Percentiles rank a stretch among this genome's conserved stretches.
Evolutionary conservation across 805 yeast genomes (phyloP).

Genomic region (Metschnikowia noctiluminum): DNA sequence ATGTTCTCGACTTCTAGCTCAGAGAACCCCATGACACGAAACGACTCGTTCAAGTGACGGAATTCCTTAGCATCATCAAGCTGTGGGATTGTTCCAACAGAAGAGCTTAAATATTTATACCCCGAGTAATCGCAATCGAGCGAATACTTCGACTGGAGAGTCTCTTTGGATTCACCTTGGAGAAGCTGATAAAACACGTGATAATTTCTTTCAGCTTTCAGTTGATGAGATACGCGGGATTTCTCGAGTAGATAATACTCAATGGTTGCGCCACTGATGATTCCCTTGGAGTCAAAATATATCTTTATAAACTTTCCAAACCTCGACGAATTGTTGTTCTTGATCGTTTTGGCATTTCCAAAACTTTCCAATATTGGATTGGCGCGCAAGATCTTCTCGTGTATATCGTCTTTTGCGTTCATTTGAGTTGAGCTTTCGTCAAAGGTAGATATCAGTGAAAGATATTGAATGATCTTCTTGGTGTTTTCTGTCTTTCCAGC

Average conservation of each 20-base stretch:
- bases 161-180: conserved; percentile 54
- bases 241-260: conserved; percentile 94
- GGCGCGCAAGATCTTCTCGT: conserved; percentile 83
- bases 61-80: conserved; percentile 77
- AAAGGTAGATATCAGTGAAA: conserved; percentile 66
- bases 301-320: conserved; percentile 95
- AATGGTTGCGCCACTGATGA: conserved; percentile 82
- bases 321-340: conserved; percentile 92
- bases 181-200: conserved; percentile 90
- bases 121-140: conserved; percentile 35
- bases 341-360: conserved; percentile 94
- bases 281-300: conserved; percentile 60
- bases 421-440: conserved; percentile 7
- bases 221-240: conserved; percentile 83
- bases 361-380: conserved; percentile 94
- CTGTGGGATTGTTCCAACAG: conserved; percentile 59
- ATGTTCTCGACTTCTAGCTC: conserved; percentile 53
- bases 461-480: conserved; percentile 86
- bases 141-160: conserved; percentile 41
- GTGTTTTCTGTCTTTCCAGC: conserved; percentile 99
- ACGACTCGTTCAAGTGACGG: conserved; percentile 57
- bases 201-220: conserved; percentile 77
- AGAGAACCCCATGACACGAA: conserved; percentile 69
- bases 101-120: conserved; percentile 53
- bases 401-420: conserved; percentile 49